Conservation (phyloP, 306 rosid species). For the Acacia melanoxylon region DNA sequence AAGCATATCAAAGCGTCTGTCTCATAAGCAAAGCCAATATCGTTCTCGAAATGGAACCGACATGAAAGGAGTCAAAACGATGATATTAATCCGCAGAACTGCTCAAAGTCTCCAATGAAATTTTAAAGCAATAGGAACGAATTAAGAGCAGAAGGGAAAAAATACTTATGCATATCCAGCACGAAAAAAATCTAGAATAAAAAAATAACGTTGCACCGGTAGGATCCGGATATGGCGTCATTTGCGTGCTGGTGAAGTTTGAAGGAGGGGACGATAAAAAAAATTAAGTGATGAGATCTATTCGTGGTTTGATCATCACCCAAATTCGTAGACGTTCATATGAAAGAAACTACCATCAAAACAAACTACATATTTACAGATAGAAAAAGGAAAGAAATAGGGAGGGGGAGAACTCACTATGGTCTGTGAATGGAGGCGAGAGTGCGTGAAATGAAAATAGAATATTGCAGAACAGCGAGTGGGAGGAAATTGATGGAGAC, state of each 20-base stretch:
- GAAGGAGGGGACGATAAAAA: constrained; percentile 6
- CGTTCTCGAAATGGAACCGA: constrained; percentile 29
- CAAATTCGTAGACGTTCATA: constrained; percentile 22
- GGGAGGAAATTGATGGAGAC: neutral
- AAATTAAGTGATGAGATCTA: constrained; percentile 31
- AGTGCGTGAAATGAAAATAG: neutral
- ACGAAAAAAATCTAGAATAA: neutral
- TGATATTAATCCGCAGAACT: constrained; percentile 2
- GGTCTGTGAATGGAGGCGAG: constrained; percentile 26
- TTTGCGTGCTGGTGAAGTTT: constrained; percentile 39
- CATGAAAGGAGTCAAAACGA: constrained; percentile 21
- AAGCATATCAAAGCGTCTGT: constrained; percentile 43
- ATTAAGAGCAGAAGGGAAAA: neutral
- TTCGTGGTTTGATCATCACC: neutral
- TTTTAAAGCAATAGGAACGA: neutral
- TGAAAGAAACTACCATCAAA: neutral
- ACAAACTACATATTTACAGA: neutral
- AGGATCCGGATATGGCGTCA: constrained; percentile 38
- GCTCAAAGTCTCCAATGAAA: neutral
- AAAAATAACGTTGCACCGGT: constrained; percentile 33
- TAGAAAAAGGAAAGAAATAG: neutral
- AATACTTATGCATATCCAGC: neutral
- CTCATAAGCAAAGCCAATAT: constrained; percentile 23
- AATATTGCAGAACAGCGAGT: neutral
- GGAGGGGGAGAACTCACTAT: constrained; percentile 31